Conservation (phyloP, 2,329 filamentous ascomycete species). For the Neobulgaria alba region DNA sequence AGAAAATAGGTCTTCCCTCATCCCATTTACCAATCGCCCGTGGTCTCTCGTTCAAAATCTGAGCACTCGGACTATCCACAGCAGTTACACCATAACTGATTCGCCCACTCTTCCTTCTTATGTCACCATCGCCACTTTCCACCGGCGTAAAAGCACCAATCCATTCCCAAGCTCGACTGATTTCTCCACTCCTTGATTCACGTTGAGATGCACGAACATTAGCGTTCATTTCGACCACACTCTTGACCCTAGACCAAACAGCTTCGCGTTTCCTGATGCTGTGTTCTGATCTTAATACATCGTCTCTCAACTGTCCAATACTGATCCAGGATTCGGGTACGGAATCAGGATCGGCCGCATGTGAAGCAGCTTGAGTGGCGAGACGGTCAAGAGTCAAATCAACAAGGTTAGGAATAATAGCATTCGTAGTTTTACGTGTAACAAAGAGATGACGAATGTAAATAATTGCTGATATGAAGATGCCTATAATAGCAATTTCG, state of each 20-base stretch:
- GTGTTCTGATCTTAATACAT: conserved; percentile 78
- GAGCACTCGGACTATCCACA: too few relatives aligned
- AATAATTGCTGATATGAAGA: conserved; percentile 39
- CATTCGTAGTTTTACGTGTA: conserved; percentile 54
- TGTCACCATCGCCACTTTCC: conserved; percentile 15
- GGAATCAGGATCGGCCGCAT: conserved; percentile 51
- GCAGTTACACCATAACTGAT: conserved; percentile 30
- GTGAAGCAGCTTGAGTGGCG: conserved; percentile 74
- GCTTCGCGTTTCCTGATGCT: conserved; percentile 65
- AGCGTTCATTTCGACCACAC: conserved; percentile 84
- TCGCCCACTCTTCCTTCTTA: conserved; percentile 41
- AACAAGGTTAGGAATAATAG: conserved; percentile 69
- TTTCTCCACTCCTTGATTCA: conserved; percentile 56
- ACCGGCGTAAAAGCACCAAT: conserved; percentile 46
- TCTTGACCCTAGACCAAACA: conserved; percentile 75
- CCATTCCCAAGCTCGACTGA: conserved; percentile 62
- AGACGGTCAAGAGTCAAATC: conserved; percentile 77
- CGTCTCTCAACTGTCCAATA: conserved; percentile 82
- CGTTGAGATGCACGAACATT: conserved; percentile 75
- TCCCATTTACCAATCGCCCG: too few relatives aligned
- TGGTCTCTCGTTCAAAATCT: too few relatives aligned
- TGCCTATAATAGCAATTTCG: conserved; percentile 62
- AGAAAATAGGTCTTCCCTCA: too few relatives aligned
- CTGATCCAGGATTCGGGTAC: conserved; percentile 74
- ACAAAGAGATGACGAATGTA: conserved; percentile 60